Base-by-base conservation (phyloP, 2,329 filamentous ascomycete species). In the Colletotrichum musicola region DNA sequence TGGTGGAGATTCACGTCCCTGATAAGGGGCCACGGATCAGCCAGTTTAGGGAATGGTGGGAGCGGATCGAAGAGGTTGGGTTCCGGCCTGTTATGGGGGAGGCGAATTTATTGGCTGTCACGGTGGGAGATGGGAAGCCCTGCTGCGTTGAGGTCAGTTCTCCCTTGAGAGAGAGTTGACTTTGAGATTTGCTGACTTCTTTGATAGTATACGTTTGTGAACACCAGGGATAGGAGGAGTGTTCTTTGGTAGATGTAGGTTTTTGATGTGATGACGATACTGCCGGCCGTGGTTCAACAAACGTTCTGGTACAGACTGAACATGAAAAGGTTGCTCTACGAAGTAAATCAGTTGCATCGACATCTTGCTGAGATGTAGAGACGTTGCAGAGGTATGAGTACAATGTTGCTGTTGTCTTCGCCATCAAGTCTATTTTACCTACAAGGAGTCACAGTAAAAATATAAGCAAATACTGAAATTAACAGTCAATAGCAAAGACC, bases 1-100 rank as follows among this genome's bases (percentile, higher is more conserved):
- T 71, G 0, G 40, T 71, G 1, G 69, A 70, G 40, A 50, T 70
- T 7, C 69, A 71, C 25, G 58, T 61, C 20, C 58, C 58, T 13
- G 35, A 61, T 3, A 61, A 53, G 22, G 58, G 58, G 0, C 58
- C 47, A 22, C 27, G 20, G 35, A 60, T 60, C n/a, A 60, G 44
- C 35, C 46, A 60, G 10, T 60, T 60, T 0, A 46, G 44, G 14
- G 57, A 51, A 6, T 60, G 57, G 57, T 60, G 57, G 57, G 57
- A 51, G 1, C 0, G 57, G 3, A 2, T 60, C 0, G 46, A 60
- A 16, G 30, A 18, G 1, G n/a, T 42, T 1, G 57, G 57, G 46
- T 1, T 60, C 12, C 3, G 57, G 13, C 57, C 57, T 13, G 57
- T 50, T 3, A 22, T 38, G 57, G 50, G 57, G 18, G 57, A 60